These are phyloP conservation scores for Chaetomium olivaceum DNA, from an alignment of 2,329 filamentous ascomycete genomes.

Conservation along the genomic window DNA sequence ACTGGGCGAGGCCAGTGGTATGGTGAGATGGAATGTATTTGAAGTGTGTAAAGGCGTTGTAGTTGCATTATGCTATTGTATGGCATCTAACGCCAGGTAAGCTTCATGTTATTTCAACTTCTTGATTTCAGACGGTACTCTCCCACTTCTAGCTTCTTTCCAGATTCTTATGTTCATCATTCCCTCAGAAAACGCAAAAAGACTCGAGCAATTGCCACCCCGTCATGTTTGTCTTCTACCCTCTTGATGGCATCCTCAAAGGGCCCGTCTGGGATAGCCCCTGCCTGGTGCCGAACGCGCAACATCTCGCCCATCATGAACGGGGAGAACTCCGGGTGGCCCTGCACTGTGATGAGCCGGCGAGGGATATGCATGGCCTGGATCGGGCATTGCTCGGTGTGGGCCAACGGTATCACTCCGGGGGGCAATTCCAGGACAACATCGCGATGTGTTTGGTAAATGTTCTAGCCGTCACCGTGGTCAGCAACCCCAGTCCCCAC, in stretches of 20 bases:
- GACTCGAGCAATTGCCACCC: not conserved
- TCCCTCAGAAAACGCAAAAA: slow-evolving; percentile 5
- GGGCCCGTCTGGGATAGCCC: not conserved
- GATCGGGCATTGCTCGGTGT: not conserved
- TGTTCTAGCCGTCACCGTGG: not conserved
- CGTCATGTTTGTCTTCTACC: not conserved
- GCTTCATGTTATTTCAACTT: too few relatives aligned
- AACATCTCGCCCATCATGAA: slow-evolving; percentile 2
- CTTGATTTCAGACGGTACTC: too few relatives aligned
- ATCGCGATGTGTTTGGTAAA: slow-evolving; percentile 2
- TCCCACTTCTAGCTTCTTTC: too few relatives aligned
- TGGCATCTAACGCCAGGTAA: too few relatives aligned
- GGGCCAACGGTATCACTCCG: not conserved
- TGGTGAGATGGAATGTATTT: not conserved
- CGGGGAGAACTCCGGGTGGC: not conserved
- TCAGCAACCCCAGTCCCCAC: not conserved
- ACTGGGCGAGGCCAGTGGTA: too few relatives aligned
- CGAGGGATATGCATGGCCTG: not conserved
- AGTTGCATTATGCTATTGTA: not conserved
- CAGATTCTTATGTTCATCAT: not conserved
- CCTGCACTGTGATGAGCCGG: slow-evolving; percentile 1
- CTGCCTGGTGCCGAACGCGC: not conserved
- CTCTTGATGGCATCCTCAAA: slow-evolving; percentile 4
- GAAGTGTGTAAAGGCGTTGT: not conserved
- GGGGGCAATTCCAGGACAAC: not conserved